Conservation (phyloP, 495 filamentous ascomycete species). For the Tuber magnatum region DNA sequence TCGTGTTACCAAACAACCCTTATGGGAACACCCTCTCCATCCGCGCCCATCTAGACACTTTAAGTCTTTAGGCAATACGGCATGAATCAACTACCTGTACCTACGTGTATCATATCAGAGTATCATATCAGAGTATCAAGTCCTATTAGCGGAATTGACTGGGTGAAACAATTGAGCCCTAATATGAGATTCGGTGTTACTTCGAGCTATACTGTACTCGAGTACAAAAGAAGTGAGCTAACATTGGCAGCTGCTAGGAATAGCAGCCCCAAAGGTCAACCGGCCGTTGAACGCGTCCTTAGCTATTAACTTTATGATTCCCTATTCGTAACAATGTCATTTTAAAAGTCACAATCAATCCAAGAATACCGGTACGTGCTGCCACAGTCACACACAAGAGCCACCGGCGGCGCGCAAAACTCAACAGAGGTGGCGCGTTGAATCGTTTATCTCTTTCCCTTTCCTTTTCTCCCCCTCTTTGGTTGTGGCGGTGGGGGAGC, state of each 20-base stretch:
- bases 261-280: neutral
- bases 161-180: neutral
- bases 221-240: neutral
- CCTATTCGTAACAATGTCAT: neutral
- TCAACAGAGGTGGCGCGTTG: neutral
- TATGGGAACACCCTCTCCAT: neutral
- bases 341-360: neutral
- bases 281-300: neutral
- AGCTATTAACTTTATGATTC: neutral
- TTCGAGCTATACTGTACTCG: neutral
- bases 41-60: neutral
- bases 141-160: neutral
- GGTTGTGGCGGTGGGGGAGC: constrained; percentile 26
- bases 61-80: neutral
- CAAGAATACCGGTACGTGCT: neutral
- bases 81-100: neutral
- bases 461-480: constrained; percentile 35
- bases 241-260: neutral
- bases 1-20: too few relatives aligned
- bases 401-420: neutral
- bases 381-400: neutral
- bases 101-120: too few relatives aligned
- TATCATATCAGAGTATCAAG: too few relatives aligned
- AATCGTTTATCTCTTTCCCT: constrained; percentile 22
- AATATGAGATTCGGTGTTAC: neutral